These are phyloP conservation scores for Botryotinia calthae DNA, from an alignment of 2,329 filamentous ascomycete genomes.

Conservation along the genomic window DNA sequence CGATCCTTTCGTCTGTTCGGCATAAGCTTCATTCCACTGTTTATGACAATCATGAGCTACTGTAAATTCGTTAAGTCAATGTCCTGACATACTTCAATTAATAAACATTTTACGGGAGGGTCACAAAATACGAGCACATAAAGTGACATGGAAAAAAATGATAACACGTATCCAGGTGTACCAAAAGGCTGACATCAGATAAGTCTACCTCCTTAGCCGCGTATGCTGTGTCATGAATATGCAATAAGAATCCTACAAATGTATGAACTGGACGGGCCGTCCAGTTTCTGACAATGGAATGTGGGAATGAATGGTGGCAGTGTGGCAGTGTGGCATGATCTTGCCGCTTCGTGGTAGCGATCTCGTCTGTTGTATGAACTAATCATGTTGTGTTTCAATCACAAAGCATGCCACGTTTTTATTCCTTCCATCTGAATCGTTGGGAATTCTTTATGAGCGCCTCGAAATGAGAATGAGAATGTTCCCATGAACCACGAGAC, in stretches of 20 bases:
- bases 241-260: constrained; percentile 16
- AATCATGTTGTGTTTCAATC: constrained; percentile 18
- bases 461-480: not conserved
- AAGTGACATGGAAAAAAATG: not conserved
- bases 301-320: constrained; percentile 16
- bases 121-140: not conserved
- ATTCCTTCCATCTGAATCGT: not conserved
- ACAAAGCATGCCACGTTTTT: constrained; percentile 19
- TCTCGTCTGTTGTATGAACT: constrained; percentile 15
- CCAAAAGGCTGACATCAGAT: constrained; percentile 15
- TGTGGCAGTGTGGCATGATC: constrained; percentile 22
- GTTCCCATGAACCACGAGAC: not conserved
- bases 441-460: not conserved
- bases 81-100: not conserved
- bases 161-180: not conserved
- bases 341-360: constrained; percentile 18
- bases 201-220: constrained; percentile 2
- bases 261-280: constrained; percentile 19
- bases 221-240: constrained; percentile 12
- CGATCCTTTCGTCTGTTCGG: constrained; percentile 4
- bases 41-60: not conserved
- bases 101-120: not conserved
- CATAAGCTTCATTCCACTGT: constrained; percentile 16
- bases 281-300: constrained; percentile 20
- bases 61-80: not conserved